phyloP scores from a whole-genome alignment of 2,329 filamentous ascomycete species.

The Leptographium lundbergii region DNA sequence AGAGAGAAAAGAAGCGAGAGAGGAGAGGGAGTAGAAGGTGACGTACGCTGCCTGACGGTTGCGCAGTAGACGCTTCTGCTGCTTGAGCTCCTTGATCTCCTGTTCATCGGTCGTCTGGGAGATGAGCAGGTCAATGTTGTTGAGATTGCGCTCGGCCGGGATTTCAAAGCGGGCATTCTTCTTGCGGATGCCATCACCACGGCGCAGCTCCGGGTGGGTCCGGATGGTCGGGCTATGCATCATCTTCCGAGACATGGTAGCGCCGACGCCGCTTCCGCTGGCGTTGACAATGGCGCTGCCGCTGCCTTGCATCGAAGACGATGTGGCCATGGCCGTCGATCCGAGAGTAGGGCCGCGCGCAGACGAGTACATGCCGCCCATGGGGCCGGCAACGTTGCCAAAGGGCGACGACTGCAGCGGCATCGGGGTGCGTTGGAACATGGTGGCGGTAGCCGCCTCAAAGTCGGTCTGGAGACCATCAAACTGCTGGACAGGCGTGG shows the following conservation, averaged over 20 bases:
- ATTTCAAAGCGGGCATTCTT: conserved; percentile 99
- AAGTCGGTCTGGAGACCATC: conserved; percentile 48
- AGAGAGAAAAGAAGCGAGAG: conserved; percentile 4
- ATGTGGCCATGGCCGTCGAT: conserved; percentile 2
- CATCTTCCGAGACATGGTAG: conserved; percentile 43
- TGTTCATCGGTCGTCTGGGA: conserved; percentile 77
- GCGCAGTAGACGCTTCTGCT: conserved; percentile 86
- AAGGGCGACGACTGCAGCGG: conserved; percentile 37
- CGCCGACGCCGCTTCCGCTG: conserved; percentile 43
- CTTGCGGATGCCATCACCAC: conserved; percentile 87
- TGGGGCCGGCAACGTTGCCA: conserved; percentile 32
- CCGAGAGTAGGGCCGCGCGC: neutral
- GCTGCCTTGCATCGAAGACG: conserved; percentile 9
- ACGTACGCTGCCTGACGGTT: conserved; percentile 94
- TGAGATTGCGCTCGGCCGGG: conserved; percentile 80
- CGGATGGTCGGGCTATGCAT: conserved; percentile 57
- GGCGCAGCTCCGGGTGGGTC: conserved; percentile 63
- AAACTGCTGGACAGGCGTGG: conserved; percentile 61
- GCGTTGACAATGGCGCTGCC: neutral
- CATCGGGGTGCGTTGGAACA: conserved; percentile 38
- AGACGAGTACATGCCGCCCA: conserved; percentile 35
- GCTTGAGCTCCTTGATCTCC: conserved; percentile 95
- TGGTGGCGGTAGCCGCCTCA: conserved; percentile 30
- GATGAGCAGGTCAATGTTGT: conserved; percentile 91
- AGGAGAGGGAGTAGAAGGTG: conserved; percentile 12